Conservation (phyloP, 2,329 filamentous ascomycete species). For the Tolypocladium sp. region DNA sequence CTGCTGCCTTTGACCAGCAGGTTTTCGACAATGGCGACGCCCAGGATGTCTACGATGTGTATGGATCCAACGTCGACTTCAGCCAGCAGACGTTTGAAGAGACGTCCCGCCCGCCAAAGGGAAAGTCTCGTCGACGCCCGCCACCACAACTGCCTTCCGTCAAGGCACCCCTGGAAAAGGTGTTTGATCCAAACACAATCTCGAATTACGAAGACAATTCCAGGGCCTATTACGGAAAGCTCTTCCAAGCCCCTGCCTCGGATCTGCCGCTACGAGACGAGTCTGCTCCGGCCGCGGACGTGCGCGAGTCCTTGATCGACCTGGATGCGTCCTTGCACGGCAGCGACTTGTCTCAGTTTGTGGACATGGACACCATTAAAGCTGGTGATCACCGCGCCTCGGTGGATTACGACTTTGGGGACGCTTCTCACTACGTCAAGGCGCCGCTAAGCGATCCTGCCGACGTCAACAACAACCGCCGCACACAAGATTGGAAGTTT, state of each 20-base stretch:
- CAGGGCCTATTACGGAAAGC: conserved; percentile 47
- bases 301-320: conserved; percentile 57
- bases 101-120: conserved; percentile 42
- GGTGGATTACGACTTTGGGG: conserved; percentile 40
- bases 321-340: conserved; percentile 51
- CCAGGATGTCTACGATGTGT: conserved; percentile 51
- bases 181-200: conserved; percentile 58
- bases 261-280: conserved; percentile 53
- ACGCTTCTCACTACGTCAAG: conserved; percentile 29
- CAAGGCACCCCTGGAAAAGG: conserved; percentile 51
- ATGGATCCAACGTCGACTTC: conserved; percentile 50
- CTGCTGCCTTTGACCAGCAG: conserved; percentile 52
- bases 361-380: conserved; percentile 52
- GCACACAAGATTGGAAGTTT: conserved; percentile 50
- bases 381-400: conserved; percentile 36
- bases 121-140: conserved; percentile 44
- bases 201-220: conserved; percentile 58
- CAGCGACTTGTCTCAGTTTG: conserved; percentile 46
- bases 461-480: conserved; percentile 40
- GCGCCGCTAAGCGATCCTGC: conserved; percentile 50
- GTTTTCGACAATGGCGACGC: conserved; percentile 43
- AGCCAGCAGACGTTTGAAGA: conserved; percentile 34
- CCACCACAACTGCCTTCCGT: conserved; percentile 49
- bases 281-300: conserved; percentile 35
- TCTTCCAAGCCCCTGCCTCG: conserved; percentile 31